These are phyloP conservation scores for Verticillium dahliae DNA, from an alignment of 2,329 filamentous ascomycete genomes.

Conservation along the genomic window DNA sequence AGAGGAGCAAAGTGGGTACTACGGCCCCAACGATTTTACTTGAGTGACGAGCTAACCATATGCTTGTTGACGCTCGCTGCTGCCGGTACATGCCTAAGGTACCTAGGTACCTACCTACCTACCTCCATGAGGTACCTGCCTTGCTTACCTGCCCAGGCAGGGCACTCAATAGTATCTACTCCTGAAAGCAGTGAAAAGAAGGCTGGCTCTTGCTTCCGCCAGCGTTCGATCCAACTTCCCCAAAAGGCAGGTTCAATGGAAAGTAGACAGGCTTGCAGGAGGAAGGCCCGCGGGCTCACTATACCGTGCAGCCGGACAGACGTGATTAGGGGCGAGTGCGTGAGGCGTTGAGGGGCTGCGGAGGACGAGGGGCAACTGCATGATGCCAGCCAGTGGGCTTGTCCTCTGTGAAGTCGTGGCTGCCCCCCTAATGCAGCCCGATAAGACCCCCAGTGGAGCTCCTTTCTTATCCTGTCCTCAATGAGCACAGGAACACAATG, in stretches of 20 bases:
- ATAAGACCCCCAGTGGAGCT: slow-evolving; percentile 1
- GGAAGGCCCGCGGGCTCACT: background rate
- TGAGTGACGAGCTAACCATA: background rate
- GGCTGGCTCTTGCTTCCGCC: background rate
- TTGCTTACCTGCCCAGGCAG: too few relatives aligned
- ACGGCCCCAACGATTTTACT: background rate
- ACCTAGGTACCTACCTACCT: too few relatives aligned
- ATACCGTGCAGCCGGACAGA: background rate
- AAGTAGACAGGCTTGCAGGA: background rate
- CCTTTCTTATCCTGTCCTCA: background rate
- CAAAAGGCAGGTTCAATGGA: background rate
- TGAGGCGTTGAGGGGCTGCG: background rate
- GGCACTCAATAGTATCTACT: too few relatives aligned
- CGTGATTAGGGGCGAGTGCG: background rate
- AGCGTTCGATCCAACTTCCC: background rate
- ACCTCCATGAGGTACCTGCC: background rate
- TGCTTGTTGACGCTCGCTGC: too few relatives aligned
- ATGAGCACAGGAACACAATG: background rate
- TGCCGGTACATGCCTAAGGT: too few relatives aligned
- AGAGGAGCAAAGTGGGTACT: background rate
- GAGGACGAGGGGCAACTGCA: background rate
- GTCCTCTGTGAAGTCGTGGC: background rate
- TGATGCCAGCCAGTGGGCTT: background rate
- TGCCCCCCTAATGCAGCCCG: slow-evolving; percentile 1
- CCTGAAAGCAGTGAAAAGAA: background rate